Evolutionary conservation across 371 early-diverging fungal species (phyloP), one percentile per base, ranked within the genome.

Genomic region (Smittium culicis): DNA sequence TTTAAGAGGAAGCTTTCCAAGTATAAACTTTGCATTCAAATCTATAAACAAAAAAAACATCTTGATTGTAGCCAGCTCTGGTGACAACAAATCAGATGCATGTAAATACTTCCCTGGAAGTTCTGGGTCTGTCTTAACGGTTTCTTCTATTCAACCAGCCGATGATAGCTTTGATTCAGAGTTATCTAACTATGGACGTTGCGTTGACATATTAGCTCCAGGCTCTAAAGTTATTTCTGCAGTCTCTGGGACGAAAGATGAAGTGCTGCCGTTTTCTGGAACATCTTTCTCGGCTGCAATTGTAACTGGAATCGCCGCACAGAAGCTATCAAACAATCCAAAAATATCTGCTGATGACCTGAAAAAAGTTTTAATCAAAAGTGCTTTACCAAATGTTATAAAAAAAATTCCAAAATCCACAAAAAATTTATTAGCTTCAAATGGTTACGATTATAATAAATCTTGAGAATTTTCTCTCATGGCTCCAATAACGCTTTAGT

Each of bases 171-270:
- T 66, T 29, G 5, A n/a, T 8, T 11, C 28, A 29, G 54, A 11
- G 5, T 55, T 56, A n/a, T 55, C 66, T 31, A 55, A 66, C 56
- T 66, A 59, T 62, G 66, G 66, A 66, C 54, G 31, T 11, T 66
- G 66, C n/a, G 62, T 62, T n/a, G 62, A 66, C n/a, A 31, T 66
- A 24, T 24, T 66, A 24, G 66, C 66, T 11, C 66, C 66, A 5
- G 66, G 66, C 30, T n/a, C n/a, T 24, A 31, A 11, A 14, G 56
- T 66, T 31, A 2, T 54, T 32, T 2, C 28, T 27, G 60, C 66
- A 2, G n/a, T n/a, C 35, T 20, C n/a, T 33, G 31, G 35, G 31
- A 5, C 63, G 5, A 33, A 11, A 5, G 17, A 5, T 33, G 31
- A 11, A 33, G n/a, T 63, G 20, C 8, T n/a, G n/a, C n/a, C n/a